phyloP scores from a whole-genome alignment of 2,329 filamentous ascomycete genomes.

The Hymenoscyphus fraxineus region DNA sequence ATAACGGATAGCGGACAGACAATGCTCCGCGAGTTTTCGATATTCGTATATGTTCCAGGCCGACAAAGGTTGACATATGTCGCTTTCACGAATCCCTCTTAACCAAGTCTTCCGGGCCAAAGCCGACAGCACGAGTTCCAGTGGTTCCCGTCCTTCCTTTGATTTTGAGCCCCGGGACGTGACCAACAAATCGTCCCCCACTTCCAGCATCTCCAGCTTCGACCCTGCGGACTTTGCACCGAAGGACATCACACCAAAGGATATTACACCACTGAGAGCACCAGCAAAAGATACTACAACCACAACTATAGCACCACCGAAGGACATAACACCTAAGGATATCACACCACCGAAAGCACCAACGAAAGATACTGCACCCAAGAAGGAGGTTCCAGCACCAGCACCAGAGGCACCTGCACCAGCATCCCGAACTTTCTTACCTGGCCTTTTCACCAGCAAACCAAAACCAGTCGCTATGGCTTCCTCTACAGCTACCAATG shows the following conservation, averaged over 20 bases:
- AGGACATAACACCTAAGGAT: not conserved
- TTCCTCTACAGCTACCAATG: constrained; percentile 6
- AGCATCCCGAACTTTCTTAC: too few relatives aligned
- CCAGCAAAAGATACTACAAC: not conserved
- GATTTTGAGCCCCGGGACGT: constrained; percentile 3
- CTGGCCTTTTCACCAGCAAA: not conserved
- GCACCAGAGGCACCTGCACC: not conserved
- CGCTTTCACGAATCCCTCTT: constrained; percentile 34
- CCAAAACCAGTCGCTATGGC: not conserved
- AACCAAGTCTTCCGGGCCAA: constrained; percentile 24
- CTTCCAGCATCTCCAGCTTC: not conserved
- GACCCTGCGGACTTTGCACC: not conserved
- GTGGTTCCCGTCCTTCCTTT: constrained; percentile 8
- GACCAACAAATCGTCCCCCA: constrained; percentile 2
- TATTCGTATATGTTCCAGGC: not conserved
- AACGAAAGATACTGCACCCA: not conserved
- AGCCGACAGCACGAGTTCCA: constrained; percentile 12
- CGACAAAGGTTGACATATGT: constrained; percentile 25
- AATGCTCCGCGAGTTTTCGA: not conserved
- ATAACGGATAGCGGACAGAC: not conserved
- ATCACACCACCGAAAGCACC: not conserved
- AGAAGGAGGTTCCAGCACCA: not conserved
- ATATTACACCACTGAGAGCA: not conserved
- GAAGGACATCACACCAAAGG: not conserved
- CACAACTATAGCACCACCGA: not conserved